Percentiles rank a stretch among this genome's conserved stretches.
Conservation (phyloP, 2,329 filamentous ascomycete genomes). For the Purpureocillium takamizusanense region DNA sequence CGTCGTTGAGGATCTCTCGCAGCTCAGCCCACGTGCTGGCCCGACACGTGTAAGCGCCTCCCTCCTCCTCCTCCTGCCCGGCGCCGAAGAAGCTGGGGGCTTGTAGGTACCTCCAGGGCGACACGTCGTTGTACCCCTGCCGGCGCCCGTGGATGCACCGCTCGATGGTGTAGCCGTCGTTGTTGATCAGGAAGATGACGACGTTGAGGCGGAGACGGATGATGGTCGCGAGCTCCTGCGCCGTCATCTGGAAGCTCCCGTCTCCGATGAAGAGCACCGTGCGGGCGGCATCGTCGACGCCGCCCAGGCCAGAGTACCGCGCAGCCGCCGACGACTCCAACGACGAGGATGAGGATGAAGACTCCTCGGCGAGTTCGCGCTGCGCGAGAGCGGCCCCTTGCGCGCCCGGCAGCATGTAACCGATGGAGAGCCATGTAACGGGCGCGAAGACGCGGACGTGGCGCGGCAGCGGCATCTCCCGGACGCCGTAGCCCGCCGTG, state of each 20-base stretch:
- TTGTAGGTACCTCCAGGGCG: constrained; percentile 41
- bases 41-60: too few species aligned
- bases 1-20: too few species aligned
- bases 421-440: constrained; percentile 51
- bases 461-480: constrained; percentile 38
- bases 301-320: too few species aligned
- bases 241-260: constrained; percentile 57
- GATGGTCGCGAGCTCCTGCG: constrained; percentile 57
- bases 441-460: constrained; percentile 37
- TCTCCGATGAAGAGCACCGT: constrained; percentile 53
- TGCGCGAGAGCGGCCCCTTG: constrained; percentile 47
- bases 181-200: constrained; percentile 46
- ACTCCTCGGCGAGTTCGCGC: constrained; percentile 25
- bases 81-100: constrained; percentile 40
- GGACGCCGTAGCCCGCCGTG: constrained; percentile 45
- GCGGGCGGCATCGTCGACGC: constrained; percentile 12
- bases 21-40: too few species aligned
- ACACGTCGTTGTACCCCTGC: constrained; percentile 44
- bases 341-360: too few species aligned
- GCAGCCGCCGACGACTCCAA: too few species aligned
- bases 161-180: constrained; percentile 51
- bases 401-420: constrained; percentile 49
- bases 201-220: constrained; percentile 42
- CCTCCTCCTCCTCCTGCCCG: too few species aligned
- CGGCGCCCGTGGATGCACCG: constrained; percentile 45